Percentiles rank a stretch among this genome's conserved stretches.
phyloP scores from a whole-genome alignment of 176 grass and related monocot genomes.

The Carex cristatella region DNA sequence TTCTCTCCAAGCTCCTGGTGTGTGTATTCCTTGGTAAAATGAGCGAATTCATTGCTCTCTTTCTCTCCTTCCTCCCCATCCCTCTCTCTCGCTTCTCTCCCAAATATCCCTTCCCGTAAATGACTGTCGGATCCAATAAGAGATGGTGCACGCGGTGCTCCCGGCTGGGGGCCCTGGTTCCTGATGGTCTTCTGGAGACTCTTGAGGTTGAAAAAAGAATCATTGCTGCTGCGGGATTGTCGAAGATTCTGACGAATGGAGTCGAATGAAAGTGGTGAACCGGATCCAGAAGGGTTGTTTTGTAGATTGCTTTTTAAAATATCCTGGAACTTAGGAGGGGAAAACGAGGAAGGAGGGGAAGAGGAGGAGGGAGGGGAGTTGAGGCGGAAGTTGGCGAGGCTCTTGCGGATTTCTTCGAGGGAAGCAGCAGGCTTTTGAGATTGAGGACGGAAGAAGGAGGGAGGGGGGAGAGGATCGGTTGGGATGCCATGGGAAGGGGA shows the following conservation, averaged over 20 bases:
- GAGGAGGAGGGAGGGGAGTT: neutral
- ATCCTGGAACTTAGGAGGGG: constrained; percentile 29
- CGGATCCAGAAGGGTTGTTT: neutral
- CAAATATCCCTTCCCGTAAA: neutral
- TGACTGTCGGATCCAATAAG: neutral
- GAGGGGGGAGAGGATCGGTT: constrained; percentile 15
- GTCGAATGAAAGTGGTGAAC: neutral
- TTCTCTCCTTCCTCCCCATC: neutral
- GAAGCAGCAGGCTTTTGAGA: neutral
- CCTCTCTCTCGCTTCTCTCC: constrained; percentile 19
- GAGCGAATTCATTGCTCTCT: neutral
- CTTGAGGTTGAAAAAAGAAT: neutral
- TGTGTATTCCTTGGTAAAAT: constrained; percentile 39
- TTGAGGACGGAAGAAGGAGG: neutral
- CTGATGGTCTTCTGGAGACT: constrained; percentile 11
- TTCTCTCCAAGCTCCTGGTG: constrained; percentile 56
- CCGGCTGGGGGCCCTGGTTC: neutral
- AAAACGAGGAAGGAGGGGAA: neutral
- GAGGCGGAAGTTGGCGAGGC: constrained; percentile 27
- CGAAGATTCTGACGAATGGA: constrained; percentile 17
- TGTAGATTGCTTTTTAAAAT: constrained; percentile 23
- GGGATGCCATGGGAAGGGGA: constrained; percentile 25
- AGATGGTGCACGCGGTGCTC: neutral
- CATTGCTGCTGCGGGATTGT: neutral
- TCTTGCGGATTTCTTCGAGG: constrained; percentile 24